Base-by-base conservation (phyloP, 495 filamentous ascomycete species). In the Hyaloscypha hepaticicola region DNA sequence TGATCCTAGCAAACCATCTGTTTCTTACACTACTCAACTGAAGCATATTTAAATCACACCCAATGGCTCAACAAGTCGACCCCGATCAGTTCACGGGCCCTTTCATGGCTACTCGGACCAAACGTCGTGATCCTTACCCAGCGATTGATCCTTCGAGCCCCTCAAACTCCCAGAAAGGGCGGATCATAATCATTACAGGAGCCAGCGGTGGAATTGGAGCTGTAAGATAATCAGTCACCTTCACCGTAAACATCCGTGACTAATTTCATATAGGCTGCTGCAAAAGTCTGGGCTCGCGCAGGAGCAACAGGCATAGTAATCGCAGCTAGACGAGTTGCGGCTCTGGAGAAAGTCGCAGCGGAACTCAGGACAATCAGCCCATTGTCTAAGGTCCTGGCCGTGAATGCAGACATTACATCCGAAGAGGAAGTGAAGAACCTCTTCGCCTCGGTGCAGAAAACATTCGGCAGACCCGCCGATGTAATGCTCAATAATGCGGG, bases 401-500 rank as follows among this genome's bases (percentile, higher is more conserved):
- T 75, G 21, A 25, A 67, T 0, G 68, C 71, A 5, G 76, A 79
- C 65, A 67, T 80, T 25, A 64, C 68, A 12, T 64, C 67, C 53
- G 71, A 72, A 49, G 51, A 58, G 2, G 70, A 70, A 16, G 75
- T 77, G 9, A 61, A 68, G 26, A 65, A 59, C 9, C 73, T 78
- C 7, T 80, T 76, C 57, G 55, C 68, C 6, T 65, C 72, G 24
- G 73, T 78, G 9, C 63, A 72, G 9, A 67, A 70, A 4, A 70
- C 70, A 1, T 75, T 77, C 64, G 75, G 77, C 21, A 26, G 60
- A 31, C 65, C 66, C 12, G 69, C 79, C 11, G 76, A 81, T 63
- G 69, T 80, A 0, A 66, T 80, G n/a, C 60, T 81, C 45, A 79
- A 77, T 63, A 77, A 76, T 52, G 77, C 76, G 1, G 77, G 77